These are phyloP conservation scores for Arctostaphylos glauca DNA, from an alignment of 148 eudicot species.

Conservation along the genomic window DNA sequence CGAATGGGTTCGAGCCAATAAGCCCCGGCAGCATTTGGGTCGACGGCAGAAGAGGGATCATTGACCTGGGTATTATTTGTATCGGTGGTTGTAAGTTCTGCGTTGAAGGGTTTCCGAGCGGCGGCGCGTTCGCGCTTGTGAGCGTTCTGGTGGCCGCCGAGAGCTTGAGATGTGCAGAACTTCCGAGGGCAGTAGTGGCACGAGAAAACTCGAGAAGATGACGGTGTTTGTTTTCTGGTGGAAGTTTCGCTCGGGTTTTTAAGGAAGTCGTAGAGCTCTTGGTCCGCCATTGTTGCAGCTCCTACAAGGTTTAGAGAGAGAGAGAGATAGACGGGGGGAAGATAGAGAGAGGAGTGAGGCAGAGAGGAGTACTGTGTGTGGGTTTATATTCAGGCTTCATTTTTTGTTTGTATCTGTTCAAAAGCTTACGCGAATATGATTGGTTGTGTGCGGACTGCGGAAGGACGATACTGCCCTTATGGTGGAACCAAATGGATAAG, in stretches of 20 bases:
- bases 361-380: not conserved
- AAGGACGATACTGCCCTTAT: not conserved
- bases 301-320: not conserved
- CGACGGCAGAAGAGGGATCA: not conserved
- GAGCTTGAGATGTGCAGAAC: slow-evolving; percentile 52
- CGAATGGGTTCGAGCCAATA: not conserved
- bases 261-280: not conserved
- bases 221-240: not conserved
- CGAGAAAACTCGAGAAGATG: slow-evolving; percentile 23
- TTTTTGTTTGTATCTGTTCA: not conserved
- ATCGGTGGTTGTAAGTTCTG: not conserved
- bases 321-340: not conserved
- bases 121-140: slow-evolving; percentile 56
- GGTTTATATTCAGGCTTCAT: not conserved
- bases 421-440: not conserved
- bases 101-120: slow-evolving; percentile 21
- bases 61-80: not conserved
- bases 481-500: not conserved
- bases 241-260: not conserved
- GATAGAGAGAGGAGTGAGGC: too few species aligned
- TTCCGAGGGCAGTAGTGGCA: slow-evolving; percentile 47
- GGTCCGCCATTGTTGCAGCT: slow-evolving; percentile 14
- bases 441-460: not conserved
- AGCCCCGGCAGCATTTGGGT: not conserved
- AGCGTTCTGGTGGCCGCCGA: slow-evolving; percentile 56